Evolutionary conservation across 495 filamentous ascomycete genomes (phyloP), one percentile per base, ranked within the genome.

Genomic region (Hamigera avellanea): DNA sequence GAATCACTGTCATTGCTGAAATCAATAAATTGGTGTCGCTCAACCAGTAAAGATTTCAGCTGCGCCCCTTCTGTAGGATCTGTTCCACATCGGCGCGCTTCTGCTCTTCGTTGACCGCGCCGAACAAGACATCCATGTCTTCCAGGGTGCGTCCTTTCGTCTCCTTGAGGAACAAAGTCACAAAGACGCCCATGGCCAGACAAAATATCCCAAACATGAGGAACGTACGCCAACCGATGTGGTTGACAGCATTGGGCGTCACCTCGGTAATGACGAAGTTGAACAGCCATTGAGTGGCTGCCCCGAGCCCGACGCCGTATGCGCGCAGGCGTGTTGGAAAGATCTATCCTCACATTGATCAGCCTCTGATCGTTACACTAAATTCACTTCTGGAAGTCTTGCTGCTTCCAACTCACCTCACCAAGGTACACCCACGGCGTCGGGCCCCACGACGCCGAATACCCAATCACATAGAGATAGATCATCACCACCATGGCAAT

Each of bases 281-380:
- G 46, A 64, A 66, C 0, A 64, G 52, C 62, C 62, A 66, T 32
- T 66, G 61, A 0, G 51, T 54, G 14, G 81, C 75, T 0, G 81
- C 75, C 2, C 73, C 80, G 17, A 80, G 52, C 2, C 79, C 72
- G 2, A 86, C 80, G 43, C 82, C 82, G 45, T 79, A 69, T 12
- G 78, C 76, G 18, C 82, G 70, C 3, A 86, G 69, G 2, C 81
- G 72, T n/a, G n/a, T n/a, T n/a, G n/a, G n/a, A n/a, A n/a, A n/a
- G n/a, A n/a, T n/a, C n/a, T n/a, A n/a, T n/a, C n/a, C n/a, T n/a
- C n/a, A n/a, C n/a, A n/a, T n/a, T n/a, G n/a, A n/a, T n/a, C n/a
- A n/a, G n/a, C n/a, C n/a, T n/a, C n/a, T n/a, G n/a, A n/a, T n/a
- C n/a, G n/a, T n/a, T n/a, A n/a, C n/a, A n/a, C n/a, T n/a, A n/a